Conservation (phyloP, 2,329 filamentous ascomycete species). For the Geosmithia morbida region DNA sequence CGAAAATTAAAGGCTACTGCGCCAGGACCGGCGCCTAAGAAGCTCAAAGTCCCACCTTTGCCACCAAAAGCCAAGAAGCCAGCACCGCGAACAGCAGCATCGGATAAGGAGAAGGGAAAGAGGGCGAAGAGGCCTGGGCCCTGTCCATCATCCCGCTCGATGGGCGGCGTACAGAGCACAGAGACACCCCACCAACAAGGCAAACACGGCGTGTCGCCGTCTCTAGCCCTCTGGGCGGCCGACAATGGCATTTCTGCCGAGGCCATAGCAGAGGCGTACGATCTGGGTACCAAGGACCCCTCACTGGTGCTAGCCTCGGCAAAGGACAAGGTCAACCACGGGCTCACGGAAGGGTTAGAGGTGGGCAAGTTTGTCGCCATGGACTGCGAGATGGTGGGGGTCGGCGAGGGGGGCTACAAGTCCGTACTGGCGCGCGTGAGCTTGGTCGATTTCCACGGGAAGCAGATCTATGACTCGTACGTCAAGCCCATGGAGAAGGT, state of each 20-base stretch:
- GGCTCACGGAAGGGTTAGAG: constrained; percentile 45
- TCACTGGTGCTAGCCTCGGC: constrained; percentile 29
- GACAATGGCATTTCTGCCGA: constrained; percentile 47
- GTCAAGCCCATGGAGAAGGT: constrained; percentile 67
- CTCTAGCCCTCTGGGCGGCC: constrained; percentile 44
- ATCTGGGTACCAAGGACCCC: constrained; percentile 33
- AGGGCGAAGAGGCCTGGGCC: constrained; percentile 1
- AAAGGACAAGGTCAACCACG: constrained; percentile 46
- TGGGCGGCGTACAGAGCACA: constrained; percentile 44
- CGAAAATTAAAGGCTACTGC: constrained; percentile 21
- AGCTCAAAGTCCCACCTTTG: constrained; percentile 8
- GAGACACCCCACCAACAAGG: constrained; percentile 20
- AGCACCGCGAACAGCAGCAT: background rate
- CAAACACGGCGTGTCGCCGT: constrained; percentile 30
- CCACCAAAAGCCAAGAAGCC: constrained; percentile 1
- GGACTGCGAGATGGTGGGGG: constrained; percentile 97
- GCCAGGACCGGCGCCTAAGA: constrained; percentile 13
- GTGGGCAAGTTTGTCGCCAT: constrained; percentile 84
- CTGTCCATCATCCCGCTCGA: constrained; percentile 11
- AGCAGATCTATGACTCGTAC: constrained; percentile 87
- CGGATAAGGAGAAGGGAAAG: constrained; percentile 6
- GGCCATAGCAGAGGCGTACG: constrained; percentile 47
- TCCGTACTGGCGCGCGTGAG: constrained; percentile 77
- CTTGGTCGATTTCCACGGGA: constrained; percentile 84
- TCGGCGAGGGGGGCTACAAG: constrained; percentile 53